Evolutionary conservation across 2,329 filamentous ascomycete genomes (phyloP).

Genomic region (Fusarium sp.): DNA sequence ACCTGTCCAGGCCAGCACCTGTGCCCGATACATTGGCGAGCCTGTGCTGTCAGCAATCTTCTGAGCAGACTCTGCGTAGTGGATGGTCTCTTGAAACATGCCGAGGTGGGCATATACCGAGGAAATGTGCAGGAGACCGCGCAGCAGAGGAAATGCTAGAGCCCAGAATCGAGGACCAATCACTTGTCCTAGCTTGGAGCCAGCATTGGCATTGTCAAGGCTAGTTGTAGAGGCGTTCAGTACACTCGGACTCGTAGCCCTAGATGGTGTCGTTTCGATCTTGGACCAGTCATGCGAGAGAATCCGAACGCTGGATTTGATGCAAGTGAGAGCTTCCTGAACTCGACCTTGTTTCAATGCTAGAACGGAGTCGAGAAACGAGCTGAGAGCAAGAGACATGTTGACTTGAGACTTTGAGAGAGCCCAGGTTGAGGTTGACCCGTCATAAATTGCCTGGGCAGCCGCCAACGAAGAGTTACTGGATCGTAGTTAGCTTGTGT

Average conservation of each 20-base stretch:
- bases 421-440: constrained; percentile 53
- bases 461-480: constrained; percentile 55
- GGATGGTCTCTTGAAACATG: constrained; percentile 88
- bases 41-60: constrained; percentile 81
- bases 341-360: constrained; percentile 74
- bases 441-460: constrained; percentile 57
- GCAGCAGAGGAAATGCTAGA: constrained; percentile 81
- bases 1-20: constrained; percentile 70
- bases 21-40: constrained; percentile 71
- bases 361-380: constrained; percentile 75
- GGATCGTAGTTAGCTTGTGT: constrained; percentile 22
- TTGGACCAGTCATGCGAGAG: constrained; percentile 71
- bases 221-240: constrained; percentile 51
- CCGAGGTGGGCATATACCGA: constrained; percentile 87
- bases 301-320: constrained; percentile 71
- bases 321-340: constrained; percentile 70
- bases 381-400: constrained; percentile 50
- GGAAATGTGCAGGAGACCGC: constrained; percentile 81
- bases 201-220: constrained; percentile 47
- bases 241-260: constrained; percentile 42
- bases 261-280: constrained; percentile 57
- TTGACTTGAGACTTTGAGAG: constrained; percentile 54
- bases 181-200: constrained; percentile 39
- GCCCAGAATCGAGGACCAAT: constrained; percentile 80
- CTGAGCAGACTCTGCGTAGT: constrained; percentile 87